phyloP scores from a whole-genome alignment of 108 stramenopile genomes.

The Asterionellopsis glacialis region DNA sequence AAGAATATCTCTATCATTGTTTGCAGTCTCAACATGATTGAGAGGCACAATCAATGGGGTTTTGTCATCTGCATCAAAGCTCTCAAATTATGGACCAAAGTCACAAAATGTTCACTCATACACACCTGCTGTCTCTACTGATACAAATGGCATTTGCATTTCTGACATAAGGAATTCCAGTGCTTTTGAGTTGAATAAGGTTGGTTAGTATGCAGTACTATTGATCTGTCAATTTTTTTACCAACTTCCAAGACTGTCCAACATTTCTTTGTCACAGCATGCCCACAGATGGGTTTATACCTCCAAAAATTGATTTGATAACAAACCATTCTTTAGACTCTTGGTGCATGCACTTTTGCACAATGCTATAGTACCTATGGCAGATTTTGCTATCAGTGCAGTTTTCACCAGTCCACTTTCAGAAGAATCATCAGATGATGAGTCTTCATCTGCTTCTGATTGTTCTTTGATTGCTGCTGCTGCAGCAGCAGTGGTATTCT shows the following conservation, averaged over 20 bases:
- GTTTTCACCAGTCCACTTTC: too few relatives aligned
- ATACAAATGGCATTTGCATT: constrained; percentile 52
- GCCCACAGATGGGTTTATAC: constrained; percentile 73
- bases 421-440: too few relatives aligned
- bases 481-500: too few relatives aligned
- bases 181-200: constrained; percentile 46
- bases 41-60: constrained; percentile 60
- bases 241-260: constrained; percentile 21
- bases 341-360: too few relatives aligned
- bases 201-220: constrained; percentile 67
- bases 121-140: constrained; percentile 80
- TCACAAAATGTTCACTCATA: constrained; percentile 78
- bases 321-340: too few relatives aligned
- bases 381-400: too few relatives aligned
- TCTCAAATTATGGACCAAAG: constrained; percentile 69
- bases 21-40: constrained; percentile 38
- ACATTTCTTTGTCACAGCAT: constrained; percentile 44
- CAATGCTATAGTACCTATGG: too few relatives aligned
- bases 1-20: constrained; percentile 17
- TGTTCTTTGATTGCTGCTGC: too few relatives aligned
- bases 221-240: constrained; percentile 4
- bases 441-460: too few relatives aligned
- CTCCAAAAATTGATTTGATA: constrained; percentile 67
- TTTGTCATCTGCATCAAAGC: constrained; percentile 80
- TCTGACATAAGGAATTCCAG: constrained; percentile 51